Evolutionary conservation across 352 stramenopile genomes (phyloP), one percentile per base, ranked within the genome.

Genomic region (Blastocystis sp.): DNA sequence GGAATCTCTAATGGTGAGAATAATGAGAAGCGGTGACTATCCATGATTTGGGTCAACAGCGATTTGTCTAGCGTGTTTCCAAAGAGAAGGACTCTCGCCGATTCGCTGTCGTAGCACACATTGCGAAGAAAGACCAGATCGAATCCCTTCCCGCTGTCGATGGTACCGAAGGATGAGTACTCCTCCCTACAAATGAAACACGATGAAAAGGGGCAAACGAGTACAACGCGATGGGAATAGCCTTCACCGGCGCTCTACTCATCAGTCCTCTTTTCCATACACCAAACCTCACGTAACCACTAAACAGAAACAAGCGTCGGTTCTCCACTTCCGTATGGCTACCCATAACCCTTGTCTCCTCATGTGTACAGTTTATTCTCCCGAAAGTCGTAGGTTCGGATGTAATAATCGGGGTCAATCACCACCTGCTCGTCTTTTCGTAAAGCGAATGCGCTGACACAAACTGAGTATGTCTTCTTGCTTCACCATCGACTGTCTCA

Each of bases 21-120:
- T 2, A 9, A 4, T 34, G 5, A 45, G 3, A 62, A 5, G 40
- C 19, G 40, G 11, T 0, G 2, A 64, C 69, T 62, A 40, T 62
- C 19, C 41, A 79, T 79, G 19, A 79, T 64, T 11, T 10, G 34
- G 62, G 17, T 23, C 0, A 62, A 43, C 69, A 61, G 34, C 10
- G 69, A 79, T n/a, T 79, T 79, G 69, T 79, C 69, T 23, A 61
- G 43, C 1, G 28, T 19, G 48, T 79, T 28, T 21, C 38, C 28
- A 62, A 79, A 79, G 19, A 79, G 69, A 5, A 79, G 28, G 17
- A 79, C 19, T 4, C 69, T 40, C 2, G n/a, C 11, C 40, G 69
- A 79, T 79, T 79, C 69, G 5, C 38, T 53, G 52, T 79, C 69
- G 38, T 79, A 79, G 40, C 69, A 79, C 69, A 79, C 69, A 61